Base-by-base conservation (phyloP, 192 early-diverging fungal species). In the Endogone sp. region DNA sequence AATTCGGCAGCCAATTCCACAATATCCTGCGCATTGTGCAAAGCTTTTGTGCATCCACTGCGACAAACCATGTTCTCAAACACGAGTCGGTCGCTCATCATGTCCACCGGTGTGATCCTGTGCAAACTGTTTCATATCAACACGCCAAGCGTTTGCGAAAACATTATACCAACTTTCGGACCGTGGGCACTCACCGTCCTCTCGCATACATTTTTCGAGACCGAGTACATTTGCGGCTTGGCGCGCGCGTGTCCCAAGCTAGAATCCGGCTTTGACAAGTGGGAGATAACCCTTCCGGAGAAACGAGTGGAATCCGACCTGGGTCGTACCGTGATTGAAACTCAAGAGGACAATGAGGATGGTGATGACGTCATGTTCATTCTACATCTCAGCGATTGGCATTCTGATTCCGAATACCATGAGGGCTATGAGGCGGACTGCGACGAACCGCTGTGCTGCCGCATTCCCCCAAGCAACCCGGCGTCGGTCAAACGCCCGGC, bases 401-500 rank as follows among this genome's bases (percentile, higher is more conserved):
- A 68, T 61, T 61, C 22, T 22, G 67, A 68, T 24, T 20, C 67
- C 57, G 67, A 68, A 23, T 68, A 68, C 62, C 24, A 22, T 29
- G 67, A 68, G 29, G 67, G 67, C 21, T 68, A 68, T 61, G 67
- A 68, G 27, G 56, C 28, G 20, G 26, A 68, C 26, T 68, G 67
- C 62, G 67, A 60, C 28, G 67, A 68, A 68, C 67, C 67, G 32
- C 22, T 68, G 22, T 68, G 67, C 62, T 68, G 67, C 27, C 67
- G 67, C n/a, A 22, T 30, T 24, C 67, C 67, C 11, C 57, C 57
- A 62, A 26, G 24, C 20, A 62, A 62, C 59, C 57, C 30, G 57
- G 27, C 57, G 23, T 1, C 57, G 25, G 67, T 60, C 20, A 68
- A 22, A 10, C 30, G 22, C 13, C 57, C 67, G 30, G 67, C 67